Percentiles rank a stretch among this genome's conserved stretches.
Evolutionary conservation across 768 basidiomycete species (phyloP).

Genomic region (Kwoniella botswanensis): DNA sequence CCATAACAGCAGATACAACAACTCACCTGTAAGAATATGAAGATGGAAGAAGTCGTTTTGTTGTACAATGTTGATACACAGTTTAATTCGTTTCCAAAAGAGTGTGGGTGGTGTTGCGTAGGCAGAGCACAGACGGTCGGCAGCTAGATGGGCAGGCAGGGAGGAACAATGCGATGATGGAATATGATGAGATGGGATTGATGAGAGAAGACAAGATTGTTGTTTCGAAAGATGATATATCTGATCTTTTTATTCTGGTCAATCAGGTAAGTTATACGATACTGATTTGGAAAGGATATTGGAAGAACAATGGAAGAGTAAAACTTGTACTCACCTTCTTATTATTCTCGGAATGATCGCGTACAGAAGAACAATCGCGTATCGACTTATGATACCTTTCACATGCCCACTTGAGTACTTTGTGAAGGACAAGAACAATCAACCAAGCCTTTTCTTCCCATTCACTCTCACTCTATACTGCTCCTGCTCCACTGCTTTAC

Average conservation of each 20-base stretch:
- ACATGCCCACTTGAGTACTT: neutral
- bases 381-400: neutral
- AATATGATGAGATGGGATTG: neutral
- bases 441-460: constrained; percentile 1
- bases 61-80: neutral
- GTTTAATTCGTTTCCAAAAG: neutral
- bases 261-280: neutral
- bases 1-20: no score
- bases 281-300: neutral
- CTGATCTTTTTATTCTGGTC: neutral
- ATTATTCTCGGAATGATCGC: neutral
- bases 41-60: neutral
- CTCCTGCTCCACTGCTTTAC: neutral
- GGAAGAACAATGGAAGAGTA: constrained; percentile 9
- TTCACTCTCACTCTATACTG: neutral
- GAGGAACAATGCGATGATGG: constrained; percentile 2
- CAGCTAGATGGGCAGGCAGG: neutral
- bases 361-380: constrained; percentile 8
- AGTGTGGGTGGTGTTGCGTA: constrained; percentile 17
- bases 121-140: constrained; percentile 8
- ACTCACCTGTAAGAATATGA: constrained; percentile 1
- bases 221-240: neutral
- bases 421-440: constrained; percentile 9
- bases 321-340: neutral
- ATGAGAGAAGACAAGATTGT: neutral